phyloP scores from a whole-genome alignment of 345 rosid species.

The Euphorbia lathyris region DNA sequence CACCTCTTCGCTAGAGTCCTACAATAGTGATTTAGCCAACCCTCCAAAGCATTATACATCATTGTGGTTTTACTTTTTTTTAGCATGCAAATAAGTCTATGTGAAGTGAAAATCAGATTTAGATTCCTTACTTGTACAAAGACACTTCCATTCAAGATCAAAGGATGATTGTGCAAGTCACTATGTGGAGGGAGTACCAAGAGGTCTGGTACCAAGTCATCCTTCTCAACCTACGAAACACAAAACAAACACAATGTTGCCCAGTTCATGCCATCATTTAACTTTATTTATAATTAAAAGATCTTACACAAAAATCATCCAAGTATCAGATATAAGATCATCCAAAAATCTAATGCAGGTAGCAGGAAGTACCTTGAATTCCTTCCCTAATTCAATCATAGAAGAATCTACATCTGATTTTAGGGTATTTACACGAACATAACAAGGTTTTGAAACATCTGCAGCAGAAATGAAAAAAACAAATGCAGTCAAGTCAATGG shows the following conservation, averaged over 20 bases:
- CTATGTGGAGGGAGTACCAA: slow-evolving; percentile 70
- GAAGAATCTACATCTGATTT: slow-evolving; percentile 71
- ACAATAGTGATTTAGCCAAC: not conserved
- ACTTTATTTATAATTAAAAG: not conserved
- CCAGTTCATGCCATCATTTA: not conserved
- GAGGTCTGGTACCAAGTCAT: slow-evolving; percentile 67
- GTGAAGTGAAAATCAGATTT: not conserved
- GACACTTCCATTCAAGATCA: slow-evolving; percentile 66
- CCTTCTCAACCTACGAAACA: slow-evolving; percentile 61
- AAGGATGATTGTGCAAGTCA: slow-evolving; percentile 82
- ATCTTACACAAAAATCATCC: slow-evolving; percentile 12
- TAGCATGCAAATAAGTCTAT: not conserved
- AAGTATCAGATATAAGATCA: not conserved
- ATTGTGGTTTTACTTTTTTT: not conserved
- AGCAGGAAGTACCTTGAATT: slow-evolving; percentile 42
- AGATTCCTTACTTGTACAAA: slow-evolving; percentile 62
- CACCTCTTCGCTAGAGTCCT: not conserved
- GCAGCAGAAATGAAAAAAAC: slow-evolving; percentile 23
- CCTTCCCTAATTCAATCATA: slow-evolving; percentile 53
- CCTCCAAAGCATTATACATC: not conserved
- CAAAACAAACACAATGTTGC: slow-evolving; percentile 8
- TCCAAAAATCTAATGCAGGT: slow-evolving; percentile 11
- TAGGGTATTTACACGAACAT: slow-evolving; percentile 82
- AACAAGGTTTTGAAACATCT: slow-evolving; percentile 69
- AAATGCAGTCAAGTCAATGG: not conserved